Evolutionary conservation across 2,329 filamentous ascomycete genomes (phyloP).

Genomic region (Apiospora marii): DNA sequence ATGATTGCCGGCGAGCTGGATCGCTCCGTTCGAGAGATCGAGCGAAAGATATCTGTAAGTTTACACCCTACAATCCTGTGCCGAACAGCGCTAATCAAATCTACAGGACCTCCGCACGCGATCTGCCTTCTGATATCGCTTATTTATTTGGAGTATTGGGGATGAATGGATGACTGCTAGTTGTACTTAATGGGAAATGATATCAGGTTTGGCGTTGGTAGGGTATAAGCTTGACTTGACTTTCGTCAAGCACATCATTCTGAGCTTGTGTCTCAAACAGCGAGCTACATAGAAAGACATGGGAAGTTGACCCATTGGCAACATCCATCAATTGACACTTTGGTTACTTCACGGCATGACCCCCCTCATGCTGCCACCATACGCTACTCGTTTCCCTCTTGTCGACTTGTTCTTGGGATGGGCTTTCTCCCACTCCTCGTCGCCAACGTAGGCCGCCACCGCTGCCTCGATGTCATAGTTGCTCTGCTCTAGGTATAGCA

Average conservation of each 20-base stretch:
- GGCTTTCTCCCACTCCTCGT: conserved; percentile 78
- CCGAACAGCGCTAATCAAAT: conserved; percentile 35
- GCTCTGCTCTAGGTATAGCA: conserved; percentile 76
- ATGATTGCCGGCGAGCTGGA: conserved; percentile 95
- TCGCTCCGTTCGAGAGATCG: conserved; percentile 89
- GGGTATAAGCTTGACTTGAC: conserved; percentile 12
- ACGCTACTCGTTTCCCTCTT: conserved; percentile 38
- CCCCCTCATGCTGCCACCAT: conserved; percentile 28
- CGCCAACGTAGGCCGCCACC: conserved; percentile 69
- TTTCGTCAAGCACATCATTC: not conserved
- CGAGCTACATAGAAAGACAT: conserved; percentile 19
- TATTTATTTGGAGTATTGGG: conserved; percentile 14
- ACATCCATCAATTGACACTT: not conserved
- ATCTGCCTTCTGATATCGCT: conserved; percentile 60
- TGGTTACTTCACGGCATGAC: conserved; percentile 6
- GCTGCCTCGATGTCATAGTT: conserved; percentile 72
- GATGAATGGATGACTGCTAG: not conserved
- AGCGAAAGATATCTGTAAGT: conserved; percentile 85
- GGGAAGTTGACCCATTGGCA: conserved; percentile 1
- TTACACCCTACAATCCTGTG: not conserved
- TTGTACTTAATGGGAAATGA: conserved; percentile 11
- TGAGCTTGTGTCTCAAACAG: not conserved
- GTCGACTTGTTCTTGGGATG: conserved; percentile 56
- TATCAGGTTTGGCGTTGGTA: conserved; percentile 20
- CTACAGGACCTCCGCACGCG: conserved; percentile 64